Evolutionary conservation across 768 basidiomycete genomes (phyloP).

Genomic region (Dentipellis sp.): DNA sequence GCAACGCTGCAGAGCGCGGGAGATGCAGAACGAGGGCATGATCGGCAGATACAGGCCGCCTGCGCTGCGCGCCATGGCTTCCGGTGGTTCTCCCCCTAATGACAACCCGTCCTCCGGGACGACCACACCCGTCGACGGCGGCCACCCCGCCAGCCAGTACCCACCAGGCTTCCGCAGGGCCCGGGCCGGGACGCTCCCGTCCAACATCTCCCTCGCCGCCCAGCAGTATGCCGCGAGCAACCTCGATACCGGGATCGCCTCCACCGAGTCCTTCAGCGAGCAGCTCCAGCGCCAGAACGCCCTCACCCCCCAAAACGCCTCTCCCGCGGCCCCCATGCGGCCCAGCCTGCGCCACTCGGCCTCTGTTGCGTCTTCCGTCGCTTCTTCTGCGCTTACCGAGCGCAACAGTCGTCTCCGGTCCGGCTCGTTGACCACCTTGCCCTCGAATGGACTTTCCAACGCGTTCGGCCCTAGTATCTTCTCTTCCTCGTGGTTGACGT

Average conservation of each 20-base stretch:
- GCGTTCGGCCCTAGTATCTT: constrained; percentile 87
- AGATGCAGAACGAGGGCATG: constrained; percentile 73
- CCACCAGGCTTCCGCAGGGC: constrained; percentile 88
- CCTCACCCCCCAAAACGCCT: constrained; percentile 29
- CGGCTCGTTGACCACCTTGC: constrained; percentile 83
- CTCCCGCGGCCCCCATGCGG: constrained; percentile 39
- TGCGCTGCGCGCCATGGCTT: constrained; percentile 59
- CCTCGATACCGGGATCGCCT: constrained; percentile 35
- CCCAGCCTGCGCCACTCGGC: constrained; percentile 72
- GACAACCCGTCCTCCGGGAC: constrained; percentile 51
- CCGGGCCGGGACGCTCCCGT: constrained; percentile 95
- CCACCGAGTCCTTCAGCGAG: constrained; percentile 40
- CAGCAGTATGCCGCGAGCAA: constrained; percentile 69
- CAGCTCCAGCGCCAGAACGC: constrained; percentile 31
- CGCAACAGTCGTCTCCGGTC: constrained; percentile 82
- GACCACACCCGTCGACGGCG: constrained; percentile 47
- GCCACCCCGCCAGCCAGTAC: constrained; percentile 64
- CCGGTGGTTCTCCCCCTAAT: constrained; percentile 66
- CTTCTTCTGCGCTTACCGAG: constrained; percentile 43
- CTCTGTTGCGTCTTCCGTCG: constrained; percentile 50
- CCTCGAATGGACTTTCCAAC: constrained; percentile 59
- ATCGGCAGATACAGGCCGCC: constrained; percentile 72
- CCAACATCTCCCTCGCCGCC: constrained; percentile 83
- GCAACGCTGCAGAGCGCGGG: constrained; percentile 56
- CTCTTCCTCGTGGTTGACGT: constrained; percentile 80